Evolutionary conservation across 2,329 filamentous ascomycete genomes (phyloP).

Genomic region (Chaetothyriales sp.): DNA sequence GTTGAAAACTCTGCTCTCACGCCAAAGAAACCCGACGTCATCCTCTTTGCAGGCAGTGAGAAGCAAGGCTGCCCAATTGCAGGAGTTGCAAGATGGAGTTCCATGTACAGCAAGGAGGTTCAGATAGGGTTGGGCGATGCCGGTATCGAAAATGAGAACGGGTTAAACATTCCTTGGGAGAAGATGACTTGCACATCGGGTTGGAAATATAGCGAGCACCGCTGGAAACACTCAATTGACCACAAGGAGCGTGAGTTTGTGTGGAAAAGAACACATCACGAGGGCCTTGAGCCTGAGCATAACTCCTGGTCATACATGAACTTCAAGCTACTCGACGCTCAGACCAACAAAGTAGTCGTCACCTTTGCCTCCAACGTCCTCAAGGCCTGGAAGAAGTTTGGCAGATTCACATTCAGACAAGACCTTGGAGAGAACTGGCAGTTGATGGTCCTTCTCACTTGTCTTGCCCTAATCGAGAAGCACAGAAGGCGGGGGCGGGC

Average conservation of each 20-base stretch:
- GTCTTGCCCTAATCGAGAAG: constrained; percentile 4
- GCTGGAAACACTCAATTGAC: not conserved
- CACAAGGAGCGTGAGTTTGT: not conserved
- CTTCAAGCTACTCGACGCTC: constrained; percentile 22
- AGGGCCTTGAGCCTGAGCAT: not conserved
- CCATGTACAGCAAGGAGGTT: constrained; percentile 1
- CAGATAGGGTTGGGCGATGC: constrained; percentile 2
- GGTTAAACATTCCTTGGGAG: not conserved
- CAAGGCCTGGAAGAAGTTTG: constrained; percentile 20
- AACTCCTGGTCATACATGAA: constrained; percentile 8
- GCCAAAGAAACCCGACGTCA: constrained; percentile 1
- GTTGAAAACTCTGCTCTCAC: constrained; percentile 4
- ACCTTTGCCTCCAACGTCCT: constrained; percentile 20
- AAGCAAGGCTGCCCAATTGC: constrained; percentile 1
- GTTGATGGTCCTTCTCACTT: constrained; percentile 2
- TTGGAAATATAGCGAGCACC: not conserved
- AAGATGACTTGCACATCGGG: not conserved
- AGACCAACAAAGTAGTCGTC: constrained; percentile 10
- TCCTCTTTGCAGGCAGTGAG: not conserved
- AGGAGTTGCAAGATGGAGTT: not conserved
- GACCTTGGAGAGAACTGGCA: constrained; percentile 1
- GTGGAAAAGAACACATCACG: not conserved
- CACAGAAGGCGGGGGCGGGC: constrained; percentile 1
- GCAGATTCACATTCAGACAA: constrained; percentile 16
- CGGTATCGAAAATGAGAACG: not conserved